These are phyloP conservation scores for Pichia sp. DNA, from an alignment of 1,139 yeast species.

Conservation along the genomic window DNA sequence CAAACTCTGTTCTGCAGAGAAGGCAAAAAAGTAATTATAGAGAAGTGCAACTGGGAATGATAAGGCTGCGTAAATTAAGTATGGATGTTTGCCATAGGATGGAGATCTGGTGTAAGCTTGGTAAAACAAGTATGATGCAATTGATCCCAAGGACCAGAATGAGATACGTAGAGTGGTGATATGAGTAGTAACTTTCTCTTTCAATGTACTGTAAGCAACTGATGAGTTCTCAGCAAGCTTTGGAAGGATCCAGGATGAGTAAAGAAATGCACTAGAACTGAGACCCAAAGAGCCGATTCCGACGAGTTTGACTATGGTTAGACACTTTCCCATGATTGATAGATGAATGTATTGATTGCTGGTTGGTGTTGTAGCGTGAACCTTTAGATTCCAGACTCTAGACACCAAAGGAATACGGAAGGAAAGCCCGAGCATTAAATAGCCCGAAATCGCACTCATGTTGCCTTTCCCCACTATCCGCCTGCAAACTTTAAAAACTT, in stretches of 20 bases:
- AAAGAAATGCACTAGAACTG: conserved; percentile 36
- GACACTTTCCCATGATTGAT: conserved; percentile 32
- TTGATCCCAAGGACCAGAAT: conserved; percentile 31
- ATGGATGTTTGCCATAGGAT: conserved; percentile 44
- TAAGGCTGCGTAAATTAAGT: conserved; percentile 47
- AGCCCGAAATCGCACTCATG: no score
- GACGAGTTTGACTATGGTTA: conserved; percentile 41
- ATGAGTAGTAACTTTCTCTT: conserved; percentile 19
- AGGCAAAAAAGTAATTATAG: conserved; percentile 25
- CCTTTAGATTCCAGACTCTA: no score
- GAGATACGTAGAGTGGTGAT: conserved; percentile 28
- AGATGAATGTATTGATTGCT: no score
- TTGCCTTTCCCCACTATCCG: no score
- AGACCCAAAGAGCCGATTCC: conserved; percentile 50
- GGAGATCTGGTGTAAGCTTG: conserved; percentile 39
- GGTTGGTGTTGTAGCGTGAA: no score
- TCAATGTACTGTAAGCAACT: conserved; percentile 3
- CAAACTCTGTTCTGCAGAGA: conserved; percentile 20
- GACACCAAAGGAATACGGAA: no score
- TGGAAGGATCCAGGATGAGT: conserved; percentile 36
- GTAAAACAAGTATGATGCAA: conserved; percentile 35
- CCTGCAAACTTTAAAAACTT: no score
- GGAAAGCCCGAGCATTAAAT: no score
- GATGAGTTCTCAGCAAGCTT: conserved; percentile 8
- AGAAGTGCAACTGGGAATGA: conserved; percentile 37